Evolutionary conservation across 2,329 filamentous ascomycete species (phyloP).

Genomic region (Aspergillus sp.): DNA sequence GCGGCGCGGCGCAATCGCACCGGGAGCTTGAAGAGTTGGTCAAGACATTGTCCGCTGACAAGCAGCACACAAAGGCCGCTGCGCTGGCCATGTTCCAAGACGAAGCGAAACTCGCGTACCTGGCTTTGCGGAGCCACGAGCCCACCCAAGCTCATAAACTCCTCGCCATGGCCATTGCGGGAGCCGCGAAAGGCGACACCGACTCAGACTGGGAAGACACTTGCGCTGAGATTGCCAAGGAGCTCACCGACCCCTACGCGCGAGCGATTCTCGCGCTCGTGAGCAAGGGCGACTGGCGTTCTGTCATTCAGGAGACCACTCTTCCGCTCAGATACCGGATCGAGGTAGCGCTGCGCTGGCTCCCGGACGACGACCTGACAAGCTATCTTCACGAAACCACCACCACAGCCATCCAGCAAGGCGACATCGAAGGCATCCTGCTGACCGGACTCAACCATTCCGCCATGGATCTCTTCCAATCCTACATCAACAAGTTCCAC

Average conservation of each 20-base stretch:
- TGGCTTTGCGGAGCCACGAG: constrained; percentile 57
- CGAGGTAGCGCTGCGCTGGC: constrained; percentile 60
- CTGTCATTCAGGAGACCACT: constrained; percentile 59
- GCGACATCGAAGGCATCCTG: constrained; percentile 63
- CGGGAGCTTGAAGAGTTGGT: constrained; percentile 53
- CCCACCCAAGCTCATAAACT: constrained; percentile 58
- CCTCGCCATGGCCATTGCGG: constrained; percentile 55
- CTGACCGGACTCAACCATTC: constrained; percentile 62
- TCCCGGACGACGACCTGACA: constrained; percentile 48
- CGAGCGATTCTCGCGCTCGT: constrained; percentile 64
- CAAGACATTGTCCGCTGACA: constrained; percentile 54
- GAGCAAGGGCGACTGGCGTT: constrained; percentile 61
- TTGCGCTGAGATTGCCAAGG: constrained; percentile 63
- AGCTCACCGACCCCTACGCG: constrained; percentile 63
- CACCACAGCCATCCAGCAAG: constrained; percentile 52
- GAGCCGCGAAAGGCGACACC: constrained; percentile 47
- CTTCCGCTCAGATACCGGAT: constrained; percentile 62
- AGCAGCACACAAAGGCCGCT: constrained; percentile 63
- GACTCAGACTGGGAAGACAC: constrained; percentile 63
- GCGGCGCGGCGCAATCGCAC: constrained; percentile 58
- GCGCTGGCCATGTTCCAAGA: constrained; percentile 64
- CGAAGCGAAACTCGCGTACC: constrained; percentile 59
- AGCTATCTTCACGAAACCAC: constrained; percentile 59
- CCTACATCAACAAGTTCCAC: constrained; percentile 61
- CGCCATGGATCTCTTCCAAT: constrained; percentile 62